A percentile compares a stretch with the other conserved stretches of the same genome.
Evolutionary conservation across 2,329 filamentous ascomycete genomes (phyloP).

Genomic region (Neopestalotiopsis sp.): DNA sequence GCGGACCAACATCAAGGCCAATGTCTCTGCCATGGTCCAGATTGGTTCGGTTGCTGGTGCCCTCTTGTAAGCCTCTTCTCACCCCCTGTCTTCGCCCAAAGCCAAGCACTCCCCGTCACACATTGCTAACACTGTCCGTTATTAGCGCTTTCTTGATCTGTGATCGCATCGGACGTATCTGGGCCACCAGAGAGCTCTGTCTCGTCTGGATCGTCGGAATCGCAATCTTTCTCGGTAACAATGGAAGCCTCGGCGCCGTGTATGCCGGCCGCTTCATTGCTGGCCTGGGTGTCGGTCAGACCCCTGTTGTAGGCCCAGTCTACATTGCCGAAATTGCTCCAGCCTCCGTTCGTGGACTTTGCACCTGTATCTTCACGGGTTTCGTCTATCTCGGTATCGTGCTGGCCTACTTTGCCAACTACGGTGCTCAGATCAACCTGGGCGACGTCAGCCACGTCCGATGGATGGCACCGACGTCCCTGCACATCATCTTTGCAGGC

Average conservation of each 20-base stretch:
- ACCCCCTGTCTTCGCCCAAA: not conserved
- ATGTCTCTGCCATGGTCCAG: slow-evolving; percentile 83
- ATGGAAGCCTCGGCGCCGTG: slow-evolving; percentile 60
- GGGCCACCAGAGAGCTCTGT: slow-evolving; percentile 65
- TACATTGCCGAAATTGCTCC: slow-evolving; percentile 78
- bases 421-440: slow-evolving; percentile 60
- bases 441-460: slow-evolving; percentile 50
- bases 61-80: slow-evolving; percentile 52
- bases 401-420: slow-evolving; percentile 79
- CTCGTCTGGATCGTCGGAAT: slow-evolving; percentile 64
- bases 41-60: slow-evolving; percentile 77
- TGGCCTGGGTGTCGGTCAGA: slow-evolving; percentile 50
- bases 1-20: slow-evolving; percentile 73
- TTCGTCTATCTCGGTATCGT: slow-evolving; percentile 81
- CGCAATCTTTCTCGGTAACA: slow-evolving; percentile 60
- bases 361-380: slow-evolving; percentile 73
- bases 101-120: not conserved
- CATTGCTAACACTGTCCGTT: not conserved
- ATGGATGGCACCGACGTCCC: slow-evolving; percentile 70
- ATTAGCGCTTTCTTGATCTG: slow-evolving; percentile 62
- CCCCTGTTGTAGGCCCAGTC: slow-evolving; percentile 54
- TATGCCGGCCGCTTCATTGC: slow-evolving; percentile 72
- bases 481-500: slow-evolving; percentile 79
- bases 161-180: slow-evolving; percentile 67
- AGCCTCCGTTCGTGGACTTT: slow-evolving; percentile 72